Conservation (phyloP, 352 stramenopile species). For the Phytophthora hibernalis region DNA sequence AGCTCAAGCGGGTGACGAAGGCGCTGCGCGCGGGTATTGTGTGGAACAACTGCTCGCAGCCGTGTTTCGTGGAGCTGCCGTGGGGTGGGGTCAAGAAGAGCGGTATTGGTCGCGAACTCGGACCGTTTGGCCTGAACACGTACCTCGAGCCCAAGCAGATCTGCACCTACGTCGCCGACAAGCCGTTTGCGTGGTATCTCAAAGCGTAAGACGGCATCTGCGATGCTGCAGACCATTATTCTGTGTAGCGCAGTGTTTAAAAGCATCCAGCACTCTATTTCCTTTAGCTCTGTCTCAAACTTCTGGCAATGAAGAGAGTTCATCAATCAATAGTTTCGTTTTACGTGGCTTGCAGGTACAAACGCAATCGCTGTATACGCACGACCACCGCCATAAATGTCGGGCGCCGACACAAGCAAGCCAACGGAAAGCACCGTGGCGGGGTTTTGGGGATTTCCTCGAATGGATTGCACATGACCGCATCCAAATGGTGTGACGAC, state of each 20-base stretch:
- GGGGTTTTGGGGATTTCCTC: slow-evolving; percentile 15
- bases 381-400: not conserved
- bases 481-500: slow-evolving; percentile 80
- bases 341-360: slow-evolving; percentile 30
- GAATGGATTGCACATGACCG: slow-evolving; percentile 52
- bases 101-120: slow-evolving; percentile 75
- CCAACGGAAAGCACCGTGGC: slow-evolving; percentile 24
- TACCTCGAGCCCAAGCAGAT: slow-evolving; percentile 82
- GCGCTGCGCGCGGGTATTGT: slow-evolving; percentile 30
- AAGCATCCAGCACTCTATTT: slow-evolving; percentile 6
- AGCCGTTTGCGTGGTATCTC: slow-evolving; percentile 68
- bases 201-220: slow-evolving; percentile 21
- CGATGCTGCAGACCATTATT: not conserved
- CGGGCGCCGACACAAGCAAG: slow-evolving; percentile 27
- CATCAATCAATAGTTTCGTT: slow-evolving; percentile 32
- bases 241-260: not conserved
- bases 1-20: slow-evolving; percentile 69
- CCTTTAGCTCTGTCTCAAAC: slow-evolving; percentile 4
- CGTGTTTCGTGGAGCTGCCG: slow-evolving; percentile 55
- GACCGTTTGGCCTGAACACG: slow-evolving; percentile 62
- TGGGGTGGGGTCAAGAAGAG: slow-evolving; percentile 90
- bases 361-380: slow-evolving; percentile 23
- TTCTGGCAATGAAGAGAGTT: slow-evolving; percentile 12
- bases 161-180: slow-evolving; percentile 74
- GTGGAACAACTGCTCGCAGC: slow-evolving; percentile 37